Conservation (phyloP, 2,329 filamentous ascomycete genomes). For the Fusarium piperis region DNA sequence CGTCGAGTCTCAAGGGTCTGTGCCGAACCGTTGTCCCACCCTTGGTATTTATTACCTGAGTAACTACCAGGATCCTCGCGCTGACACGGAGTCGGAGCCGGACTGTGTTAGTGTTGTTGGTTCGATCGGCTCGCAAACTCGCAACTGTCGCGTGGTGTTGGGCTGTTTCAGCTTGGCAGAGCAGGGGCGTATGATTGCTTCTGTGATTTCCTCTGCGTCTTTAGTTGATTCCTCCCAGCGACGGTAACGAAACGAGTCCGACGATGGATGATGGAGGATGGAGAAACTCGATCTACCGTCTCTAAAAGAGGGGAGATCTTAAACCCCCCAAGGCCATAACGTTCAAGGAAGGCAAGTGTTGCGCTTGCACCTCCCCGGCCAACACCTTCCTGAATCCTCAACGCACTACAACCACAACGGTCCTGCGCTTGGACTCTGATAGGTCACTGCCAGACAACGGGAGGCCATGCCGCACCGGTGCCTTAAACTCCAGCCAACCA, state of each 20-base stretch:
- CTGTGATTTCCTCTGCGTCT: not conserved
- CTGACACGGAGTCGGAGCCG: not conserved
- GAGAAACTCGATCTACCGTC: not conserved
- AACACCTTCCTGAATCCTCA: slow-evolving; percentile 13
- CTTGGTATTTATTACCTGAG: slow-evolving; percentile 21
- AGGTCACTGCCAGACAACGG: slow-evolving; percentile 17
- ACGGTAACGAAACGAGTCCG: not conserved
- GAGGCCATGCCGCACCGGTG: not conserved
- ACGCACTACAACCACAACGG: slow-evolving; percentile 28
- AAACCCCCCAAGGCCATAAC: slow-evolving; percentile 13
- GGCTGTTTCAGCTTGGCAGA: slow-evolving; percentile 31
- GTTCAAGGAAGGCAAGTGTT: slow-evolving; percentile 8
- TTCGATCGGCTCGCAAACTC: not conserved
- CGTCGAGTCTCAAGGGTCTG: not conserved
- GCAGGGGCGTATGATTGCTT: slow-evolving; percentile 4
- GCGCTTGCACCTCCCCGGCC: slow-evolving; percentile 25
- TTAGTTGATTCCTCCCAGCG: not conserved
- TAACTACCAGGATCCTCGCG: slow-evolving; percentile 14
- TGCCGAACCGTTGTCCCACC: slow-evolving; percentile 16
- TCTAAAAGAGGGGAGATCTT: slow-evolving; percentile 8
- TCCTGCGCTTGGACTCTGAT: slow-evolving; percentile 4
- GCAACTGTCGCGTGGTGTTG: slow-evolving; percentile 9
- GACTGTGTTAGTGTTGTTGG: not conserved
- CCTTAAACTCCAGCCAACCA: slow-evolving; percentile 19
- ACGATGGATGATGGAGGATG: not conserved